Percentiles rank a stretch among this genome's conserved stretches.
Conservation (phyloP, 805 yeast species). For the Yamadazyma kitorensis region DNA sequence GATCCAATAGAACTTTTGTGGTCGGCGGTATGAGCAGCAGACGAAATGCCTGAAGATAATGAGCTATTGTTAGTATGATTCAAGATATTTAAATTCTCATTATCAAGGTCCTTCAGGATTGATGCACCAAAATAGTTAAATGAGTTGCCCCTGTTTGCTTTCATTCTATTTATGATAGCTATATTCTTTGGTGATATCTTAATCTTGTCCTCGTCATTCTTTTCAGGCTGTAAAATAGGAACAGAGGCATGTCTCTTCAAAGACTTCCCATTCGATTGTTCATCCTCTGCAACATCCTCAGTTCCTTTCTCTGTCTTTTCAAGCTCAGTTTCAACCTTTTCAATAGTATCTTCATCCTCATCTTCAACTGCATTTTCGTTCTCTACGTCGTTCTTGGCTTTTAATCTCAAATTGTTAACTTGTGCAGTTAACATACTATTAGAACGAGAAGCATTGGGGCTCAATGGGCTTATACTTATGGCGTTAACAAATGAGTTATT, state of each 20-base stretch:
- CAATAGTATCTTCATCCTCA: slow-evolving; percentile 17
- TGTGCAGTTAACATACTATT: slow-evolving; percentile 11
- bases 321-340: slow-evolving; percentile 7
- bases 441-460: slow-evolving; percentile 13
- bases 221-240: slow-evolving; percentile 1
- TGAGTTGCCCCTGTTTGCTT: slow-evolving; percentile 9
- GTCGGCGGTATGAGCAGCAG: slow-evolving; percentile 5
- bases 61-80: slow-evolving; percentile 15
- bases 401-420: slow-evolving; percentile 7
- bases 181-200: slow-evolving; percentile 10
- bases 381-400: slow-evolving; percentile 8
- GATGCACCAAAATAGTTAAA: neutral
- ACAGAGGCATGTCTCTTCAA: slow-evolving; percentile 8
- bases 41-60: slow-evolving; percentile 13
- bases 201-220: neutral
- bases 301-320: slow-evolving; percentile 12
- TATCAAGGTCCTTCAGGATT: slow-evolving; percentile 33
- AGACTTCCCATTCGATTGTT: neutral
- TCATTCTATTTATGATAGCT: slow-evolving; percentile 5
- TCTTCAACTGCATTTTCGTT: slow-evolving; percentile 23
- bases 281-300: neutral
- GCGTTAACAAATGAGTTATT: slow-evolving; percentile 14
- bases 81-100: slow-evolving; percentile 29
- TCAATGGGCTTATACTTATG: slow-evolving; percentile 17
- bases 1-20: slow-evolving; percentile 13